phyloP scores from a whole-genome alignment of 495 filamentous ascomycete species.

The Penicillium lividum region DNA sequence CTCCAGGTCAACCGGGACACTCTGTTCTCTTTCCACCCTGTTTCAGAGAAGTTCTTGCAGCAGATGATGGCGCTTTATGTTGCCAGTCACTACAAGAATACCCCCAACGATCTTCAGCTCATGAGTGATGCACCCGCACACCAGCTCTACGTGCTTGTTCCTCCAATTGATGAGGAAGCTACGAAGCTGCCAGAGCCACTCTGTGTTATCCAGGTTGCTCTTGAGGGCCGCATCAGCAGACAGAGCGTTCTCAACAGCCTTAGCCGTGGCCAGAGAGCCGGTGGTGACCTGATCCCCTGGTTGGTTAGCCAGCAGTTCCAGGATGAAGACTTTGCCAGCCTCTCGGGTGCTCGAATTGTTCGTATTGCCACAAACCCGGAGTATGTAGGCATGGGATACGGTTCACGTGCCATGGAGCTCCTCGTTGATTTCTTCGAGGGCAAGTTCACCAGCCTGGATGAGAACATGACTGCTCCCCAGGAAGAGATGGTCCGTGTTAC shows the following conservation, averaged over 20 bases:
- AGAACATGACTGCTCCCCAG: slow-evolving; percentile 49
- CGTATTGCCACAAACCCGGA: slow-evolving; percentile 97
- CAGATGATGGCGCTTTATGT: slow-evolving; percentile 98
- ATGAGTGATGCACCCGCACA: slow-evolving; percentile 98
- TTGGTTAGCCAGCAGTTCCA: slow-evolving; percentile 98
- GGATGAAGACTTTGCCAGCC: slow-evolving; percentile 91
- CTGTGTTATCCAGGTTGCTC: slow-evolving; percentile 90
- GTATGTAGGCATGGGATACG: slow-evolving; percentile 92
- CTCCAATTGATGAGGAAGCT: slow-evolving; percentile 76
- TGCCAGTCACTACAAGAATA: slow-evolving; percentile 98
- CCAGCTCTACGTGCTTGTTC: slow-evolving; percentile 92
- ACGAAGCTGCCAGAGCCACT: slow-evolving; percentile 87
- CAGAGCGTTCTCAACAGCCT: slow-evolving; percentile 88
- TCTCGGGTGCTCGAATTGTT: slow-evolving; percentile 90
- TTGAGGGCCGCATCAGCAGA: slow-evolving; percentile 92
- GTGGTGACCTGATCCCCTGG: slow-evolving; percentile 97
- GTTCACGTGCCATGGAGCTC: slow-evolving; percentile 80
- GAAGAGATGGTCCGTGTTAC: slow-evolving; percentile 76
- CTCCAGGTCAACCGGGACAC: slow-evolving; percentile 95
- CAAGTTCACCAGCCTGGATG: slow-evolving; percentile 82
- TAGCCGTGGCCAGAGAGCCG: slow-evolving; percentile 83
- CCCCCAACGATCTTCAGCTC: slow-evolving; percentile 94
- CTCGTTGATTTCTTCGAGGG: slow-evolving; percentile 93
- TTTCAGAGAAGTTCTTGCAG: slow-evolving; percentile 96
- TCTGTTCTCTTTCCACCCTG: slow-evolving; percentile 95